phyloP scores from a whole-genome alignment of 768 basidiomycete species.

The Tricholoma matsutake region DNA sequence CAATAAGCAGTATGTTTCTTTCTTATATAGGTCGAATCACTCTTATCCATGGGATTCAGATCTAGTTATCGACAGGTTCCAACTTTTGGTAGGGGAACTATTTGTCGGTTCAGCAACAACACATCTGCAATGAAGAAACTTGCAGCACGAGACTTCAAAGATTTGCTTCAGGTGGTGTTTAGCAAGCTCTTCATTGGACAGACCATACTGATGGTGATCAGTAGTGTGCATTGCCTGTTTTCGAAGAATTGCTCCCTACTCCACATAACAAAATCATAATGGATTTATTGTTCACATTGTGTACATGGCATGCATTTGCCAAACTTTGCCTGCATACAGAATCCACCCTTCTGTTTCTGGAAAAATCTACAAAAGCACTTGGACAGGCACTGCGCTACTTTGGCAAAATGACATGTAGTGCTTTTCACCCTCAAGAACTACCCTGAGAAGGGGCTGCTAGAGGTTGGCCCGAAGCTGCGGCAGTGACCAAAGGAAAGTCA shows the following conservation, averaged over 20 bases:
- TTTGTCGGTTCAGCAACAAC: no score
- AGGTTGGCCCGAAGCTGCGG: no score
- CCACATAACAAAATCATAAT: constrained; percentile 16
- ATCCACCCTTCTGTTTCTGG: constrained; percentile 2
- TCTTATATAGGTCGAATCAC: no score
- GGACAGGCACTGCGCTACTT: no score
- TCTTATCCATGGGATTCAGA: no score
- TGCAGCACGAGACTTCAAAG: constrained; percentile 26
- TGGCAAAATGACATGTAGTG: no score
- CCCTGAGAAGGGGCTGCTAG: no score
- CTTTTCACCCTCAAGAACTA: no score
- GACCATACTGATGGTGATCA: background rate
- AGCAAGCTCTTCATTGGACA: background rate
- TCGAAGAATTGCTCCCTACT: constrained; percentile 10
- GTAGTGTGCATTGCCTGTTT: constrained; percentile 9
- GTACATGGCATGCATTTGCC: constrained; percentile 23
- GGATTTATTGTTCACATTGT: constrained; percentile 14
- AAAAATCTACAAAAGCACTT: background rate
- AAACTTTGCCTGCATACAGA: constrained; percentile 24
- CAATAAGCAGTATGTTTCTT: constrained; percentile 9
- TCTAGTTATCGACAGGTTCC: no score
- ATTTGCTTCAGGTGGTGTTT: constrained; percentile 25
- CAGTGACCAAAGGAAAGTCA: no score
- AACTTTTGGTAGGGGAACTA: no score
- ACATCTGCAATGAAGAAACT: constrained; percentile 9